phyloP scores from a whole-genome alignment of 2,329 filamentous ascomycete species.

The Karstenula rhodostoma region DNA sequence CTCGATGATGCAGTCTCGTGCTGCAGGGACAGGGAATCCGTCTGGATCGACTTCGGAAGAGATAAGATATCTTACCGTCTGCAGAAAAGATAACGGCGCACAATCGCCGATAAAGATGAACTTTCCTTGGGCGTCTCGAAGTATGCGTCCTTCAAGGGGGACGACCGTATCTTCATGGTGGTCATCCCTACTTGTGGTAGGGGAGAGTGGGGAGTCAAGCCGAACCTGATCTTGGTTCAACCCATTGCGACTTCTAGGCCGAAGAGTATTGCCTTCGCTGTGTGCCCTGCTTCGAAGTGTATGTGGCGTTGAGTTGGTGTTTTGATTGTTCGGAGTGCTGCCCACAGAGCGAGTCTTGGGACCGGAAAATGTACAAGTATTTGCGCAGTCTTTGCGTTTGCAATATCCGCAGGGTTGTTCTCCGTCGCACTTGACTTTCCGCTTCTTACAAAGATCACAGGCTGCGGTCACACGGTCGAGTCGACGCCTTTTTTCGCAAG shows the following conservation, averaged over 20 bases:
- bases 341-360: constrained; percentile 45
- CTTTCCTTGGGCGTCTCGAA: constrained; percentile 62
- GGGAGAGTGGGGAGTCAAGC: constrained; percentile 27
- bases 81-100: constrained; percentile 61
- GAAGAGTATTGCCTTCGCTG: constrained; percentile 18
- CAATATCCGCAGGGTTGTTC: constrained; percentile 61
- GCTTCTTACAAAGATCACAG: constrained; percentile 42
- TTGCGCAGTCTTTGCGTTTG: constrained; percentile 49
- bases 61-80: constrained; percentile 61
- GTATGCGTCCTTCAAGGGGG: constrained; percentile 55
- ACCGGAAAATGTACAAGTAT: constrained; percentile 53
- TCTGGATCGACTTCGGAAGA: constrained; percentile 46
- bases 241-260: constrained; percentile 18
- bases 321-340: constrained; percentile 33
- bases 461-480: constrained; percentile 39
- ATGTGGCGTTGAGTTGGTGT: not conserved
- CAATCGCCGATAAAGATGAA: constrained; percentile 64
- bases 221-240: constrained; percentile 3
- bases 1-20: constrained; percentile 43
- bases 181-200: constrained; percentile 40
- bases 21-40: constrained; percentile 29
- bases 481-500: constrained; percentile 32
- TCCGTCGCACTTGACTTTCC: constrained; percentile 61
- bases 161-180: constrained; percentile 53
- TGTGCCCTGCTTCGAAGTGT: not conserved